Evolutionary conservation across 306 rosid species (phyloP).

Genomic region (Ammopiptanthus mongolicus): DNA sequence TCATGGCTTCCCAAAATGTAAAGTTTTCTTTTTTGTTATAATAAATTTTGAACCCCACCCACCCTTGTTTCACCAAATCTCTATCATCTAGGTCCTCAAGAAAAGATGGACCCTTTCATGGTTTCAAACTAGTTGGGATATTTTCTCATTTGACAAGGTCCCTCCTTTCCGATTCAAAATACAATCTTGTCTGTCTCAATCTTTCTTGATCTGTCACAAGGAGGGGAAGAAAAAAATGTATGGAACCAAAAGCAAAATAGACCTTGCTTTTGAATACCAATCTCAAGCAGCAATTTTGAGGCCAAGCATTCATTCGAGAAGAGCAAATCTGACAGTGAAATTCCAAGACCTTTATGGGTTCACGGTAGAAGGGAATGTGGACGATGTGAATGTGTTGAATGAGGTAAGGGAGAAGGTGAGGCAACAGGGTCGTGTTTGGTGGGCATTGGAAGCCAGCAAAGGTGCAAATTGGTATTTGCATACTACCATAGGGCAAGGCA

Average conservation of each 20-base stretch:
- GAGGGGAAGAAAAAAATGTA: constrained; percentile 41
- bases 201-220: constrained; percentile 36
- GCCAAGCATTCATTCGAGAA: constrained; percentile 90
- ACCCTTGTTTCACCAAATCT: constrained; percentile 22
- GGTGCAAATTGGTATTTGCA: constrained; percentile 96
- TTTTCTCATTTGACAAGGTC: constrained; percentile 40
- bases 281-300: constrained; percentile 72
- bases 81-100: constrained; percentile 25
- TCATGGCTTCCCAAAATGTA: constrained; percentile 16
- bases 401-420: constrained; percentile 98
- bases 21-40: constrained; percentile 8
- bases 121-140: constrained; percentile 31
- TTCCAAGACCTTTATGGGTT: constrained; percentile 97
- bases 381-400: constrained; percentile 93
- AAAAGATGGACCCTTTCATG: constrained; percentile 43
- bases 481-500: constrained; percentile 66
- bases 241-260: constrained; percentile 75
- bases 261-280: constrained; percentile 82
- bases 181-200: constrained; percentile 10
- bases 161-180: constrained; percentile 10
- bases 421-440: constrained; percentile 92
- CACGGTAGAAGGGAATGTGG: constrained; percentile 97
- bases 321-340: constrained; percentile 90
- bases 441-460: constrained; percentile 95
- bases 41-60: background rate